Evolutionary conservation across 306 rosid species (phyloP).

Genomic region (Malus fusca): DNA sequence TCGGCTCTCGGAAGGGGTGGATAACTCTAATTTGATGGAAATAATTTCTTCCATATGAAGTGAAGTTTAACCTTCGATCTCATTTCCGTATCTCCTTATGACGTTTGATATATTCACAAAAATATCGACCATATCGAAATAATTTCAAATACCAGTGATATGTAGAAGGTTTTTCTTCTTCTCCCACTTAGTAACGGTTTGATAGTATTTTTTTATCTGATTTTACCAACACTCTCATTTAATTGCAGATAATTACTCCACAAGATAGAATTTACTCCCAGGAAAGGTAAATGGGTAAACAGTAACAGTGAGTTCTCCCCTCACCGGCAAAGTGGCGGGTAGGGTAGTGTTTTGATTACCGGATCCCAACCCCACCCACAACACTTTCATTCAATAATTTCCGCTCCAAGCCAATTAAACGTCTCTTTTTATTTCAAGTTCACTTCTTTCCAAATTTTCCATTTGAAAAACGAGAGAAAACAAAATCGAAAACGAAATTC

Average conservation of each 20-base stretch:
- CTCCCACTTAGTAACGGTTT: no score
- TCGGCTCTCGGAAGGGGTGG: fast-evolving
- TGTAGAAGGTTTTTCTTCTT: no score
- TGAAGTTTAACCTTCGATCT: no score
- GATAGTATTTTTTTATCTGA: no score
- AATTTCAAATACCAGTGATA: fast-evolving
- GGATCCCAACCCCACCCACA: neutral
- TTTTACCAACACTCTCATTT: no score
- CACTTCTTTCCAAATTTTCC: neutral
- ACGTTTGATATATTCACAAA: no score
- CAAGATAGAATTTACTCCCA: no score
- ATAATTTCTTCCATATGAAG: no score
- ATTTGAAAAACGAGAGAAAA: neutral
- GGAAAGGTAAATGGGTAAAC: neutral
- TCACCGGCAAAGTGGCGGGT: neutral
- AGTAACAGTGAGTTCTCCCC: neutral
- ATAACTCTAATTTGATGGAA: no score
- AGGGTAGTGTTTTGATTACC: neutral
- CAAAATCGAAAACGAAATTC: neutral
- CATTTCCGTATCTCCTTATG: no score
- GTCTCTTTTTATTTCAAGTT: neutral
- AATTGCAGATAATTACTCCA: neutral
- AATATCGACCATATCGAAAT: no score
- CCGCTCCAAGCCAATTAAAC: neutral
- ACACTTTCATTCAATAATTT: neutral